Evolutionary conservation across 2,329 filamentous ascomycete genomes (phyloP).

Genomic region (Torrubiella hemipterigena): DNA sequence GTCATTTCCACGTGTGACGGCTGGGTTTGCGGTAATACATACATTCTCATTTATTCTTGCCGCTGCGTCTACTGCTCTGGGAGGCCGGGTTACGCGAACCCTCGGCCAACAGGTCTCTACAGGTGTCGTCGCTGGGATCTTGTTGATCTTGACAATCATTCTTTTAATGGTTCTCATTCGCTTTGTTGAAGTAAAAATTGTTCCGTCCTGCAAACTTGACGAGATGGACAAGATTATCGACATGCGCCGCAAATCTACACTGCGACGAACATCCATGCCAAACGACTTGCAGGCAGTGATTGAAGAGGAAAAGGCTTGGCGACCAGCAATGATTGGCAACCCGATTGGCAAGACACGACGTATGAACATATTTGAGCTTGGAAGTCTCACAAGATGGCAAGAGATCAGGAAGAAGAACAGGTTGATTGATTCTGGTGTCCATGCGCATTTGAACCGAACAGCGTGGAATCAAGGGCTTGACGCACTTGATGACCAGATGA

Average conservation of each 20-base stretch:
- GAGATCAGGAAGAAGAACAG: conserved; percentile 55
- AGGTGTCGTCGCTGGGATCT: conserved; percentile 54
- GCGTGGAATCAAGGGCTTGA: conserved; percentile 22
- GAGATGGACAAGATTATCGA: conserved; percentile 42
- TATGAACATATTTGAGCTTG: conserved; percentile 61
- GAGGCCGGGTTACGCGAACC: conserved; percentile 52
- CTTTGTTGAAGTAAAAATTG: conserved; percentile 55
- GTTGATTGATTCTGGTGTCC: conserved; percentile 34
- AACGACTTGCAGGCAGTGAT: conserved; percentile 25
- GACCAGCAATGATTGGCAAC: conserved; percentile 59
- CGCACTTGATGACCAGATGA: conserved; percentile 23
- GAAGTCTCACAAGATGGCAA: conserved; percentile 56
- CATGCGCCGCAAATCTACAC: conserved; percentile 34
- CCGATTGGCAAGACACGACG: conserved; percentile 55
- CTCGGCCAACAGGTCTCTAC: conserved; percentile 58
- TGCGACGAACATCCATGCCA: conserved; percentile 30
- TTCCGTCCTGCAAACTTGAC: conserved; percentile 46
- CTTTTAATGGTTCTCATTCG: conserved; percentile 51
- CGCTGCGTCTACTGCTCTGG: conserved; percentile 54
- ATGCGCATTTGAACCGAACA: conserved; percentile 22
- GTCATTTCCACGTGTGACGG: conserved; percentile 60
- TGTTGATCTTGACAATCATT: conserved; percentile 52
- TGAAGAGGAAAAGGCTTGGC: conserved; percentile 49
- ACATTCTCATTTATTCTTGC: conserved; percentile 57
- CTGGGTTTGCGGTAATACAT: conserved; percentile 61